These are phyloP conservation scores for Pseudomicrostroma phylloplanum DNA, from an alignment of 1,284 basidiomycete species.

Conservation along the genomic window DNA sequence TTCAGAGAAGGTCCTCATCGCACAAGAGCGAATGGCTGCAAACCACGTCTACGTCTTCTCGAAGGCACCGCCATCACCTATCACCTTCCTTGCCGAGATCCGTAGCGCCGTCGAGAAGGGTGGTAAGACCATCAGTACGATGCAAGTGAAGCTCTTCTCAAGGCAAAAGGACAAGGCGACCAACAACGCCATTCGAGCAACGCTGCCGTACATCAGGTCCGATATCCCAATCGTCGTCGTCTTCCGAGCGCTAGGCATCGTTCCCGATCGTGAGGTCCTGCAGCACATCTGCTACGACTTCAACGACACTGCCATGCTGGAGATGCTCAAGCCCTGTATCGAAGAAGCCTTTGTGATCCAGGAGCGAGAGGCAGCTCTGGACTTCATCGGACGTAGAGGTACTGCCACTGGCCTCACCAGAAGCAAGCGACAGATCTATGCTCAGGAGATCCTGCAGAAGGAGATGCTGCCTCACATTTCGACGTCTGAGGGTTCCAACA, in stretches of 20 bases:
- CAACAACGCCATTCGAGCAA: conserved; percentile 85
- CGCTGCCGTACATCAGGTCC: conserved; percentile 94
- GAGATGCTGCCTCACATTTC: conserved; percentile 98
- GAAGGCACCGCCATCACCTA: conserved; percentile 91
- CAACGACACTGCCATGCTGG: conserved; percentile 89
- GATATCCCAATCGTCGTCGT: conserved; percentile 99
- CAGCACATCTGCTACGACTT: conserved; percentile 98
- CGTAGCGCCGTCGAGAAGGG: conserved; percentile 96
- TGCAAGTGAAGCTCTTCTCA: conserved; percentile 96
- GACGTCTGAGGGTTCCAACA: conserved; percentile 89
- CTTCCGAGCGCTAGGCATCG: conserved; percentile 94
- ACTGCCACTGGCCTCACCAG: conserved; percentile 87
- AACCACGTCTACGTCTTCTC: conserved; percentile 99
- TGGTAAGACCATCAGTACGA: conserved; percentile 95
- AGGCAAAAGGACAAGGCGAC: conserved; percentile 78
- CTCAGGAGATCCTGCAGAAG: conserved; percentile 95
- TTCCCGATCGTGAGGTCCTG: conserved; percentile 93
- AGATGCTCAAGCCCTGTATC: conserved; percentile 97
- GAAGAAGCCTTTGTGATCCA: conserved; percentile 98
- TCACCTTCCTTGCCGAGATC: conserved; percentile 94
- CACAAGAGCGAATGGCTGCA: conserved; percentile 97
- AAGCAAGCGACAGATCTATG: conserved; percentile 87
- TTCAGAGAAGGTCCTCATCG: conserved; percentile 98
- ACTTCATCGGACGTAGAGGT: conserved; percentile 97
- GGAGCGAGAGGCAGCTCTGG: conserved; percentile 80